Evolutionary conservation across 2,329 filamentous ascomycete species (phyloP), one percentile per base, ranked within the genome.

Genomic region (Nakataea oryzae): DNA sequence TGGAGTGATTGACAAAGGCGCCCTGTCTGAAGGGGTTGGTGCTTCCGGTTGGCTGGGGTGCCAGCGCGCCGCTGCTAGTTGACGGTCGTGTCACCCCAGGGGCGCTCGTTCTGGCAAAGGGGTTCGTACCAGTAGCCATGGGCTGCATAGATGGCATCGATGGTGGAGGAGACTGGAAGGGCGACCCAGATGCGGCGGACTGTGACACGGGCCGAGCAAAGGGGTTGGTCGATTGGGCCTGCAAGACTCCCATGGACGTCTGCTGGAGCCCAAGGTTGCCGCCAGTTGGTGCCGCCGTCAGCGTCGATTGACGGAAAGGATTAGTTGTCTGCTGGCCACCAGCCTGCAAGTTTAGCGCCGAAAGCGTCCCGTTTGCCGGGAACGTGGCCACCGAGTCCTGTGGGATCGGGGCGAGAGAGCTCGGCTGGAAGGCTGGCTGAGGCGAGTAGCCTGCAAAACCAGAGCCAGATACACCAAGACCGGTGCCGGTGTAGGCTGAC

Each of bases 1-100:
- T 96, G 65, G 86, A 81, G 70, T 96, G 92, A 70, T 96, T 95
- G 61, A 96, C 87, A 73, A 97, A 96, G 4, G 88, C 86, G 57
- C 89, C 91, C 71, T 97, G 92, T 21, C 95, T 85, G 81, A 97
- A 97, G 0, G 95, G 95, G 70, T 99, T 99, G 2, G 93, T 97
- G 69, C 85, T 91, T 11, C 92, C 93, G 0, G 93, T 97, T 1
- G 88, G 83, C 69, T 93, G 91, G 2, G 91, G 85, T 61, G 82
- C 82, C 6, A 95, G 76, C 59, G 81, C 73, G 13, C 73, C 74
- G 41, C 74, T 74, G 50, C 75, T 77, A 2, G 79, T 78, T 55
- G 79, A 77, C 0, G 77, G 79, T n/a, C 76, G 72, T 60, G 78
- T 76, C 47, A 74, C 71, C 56, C 75, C 67, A 13, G 71, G 69